Evolutionary conservation across 768 basidiomycete genomes (phyloP), one percentile per base, ranked within the genome.

Genomic region (Megacollybia marginata): DNA sequence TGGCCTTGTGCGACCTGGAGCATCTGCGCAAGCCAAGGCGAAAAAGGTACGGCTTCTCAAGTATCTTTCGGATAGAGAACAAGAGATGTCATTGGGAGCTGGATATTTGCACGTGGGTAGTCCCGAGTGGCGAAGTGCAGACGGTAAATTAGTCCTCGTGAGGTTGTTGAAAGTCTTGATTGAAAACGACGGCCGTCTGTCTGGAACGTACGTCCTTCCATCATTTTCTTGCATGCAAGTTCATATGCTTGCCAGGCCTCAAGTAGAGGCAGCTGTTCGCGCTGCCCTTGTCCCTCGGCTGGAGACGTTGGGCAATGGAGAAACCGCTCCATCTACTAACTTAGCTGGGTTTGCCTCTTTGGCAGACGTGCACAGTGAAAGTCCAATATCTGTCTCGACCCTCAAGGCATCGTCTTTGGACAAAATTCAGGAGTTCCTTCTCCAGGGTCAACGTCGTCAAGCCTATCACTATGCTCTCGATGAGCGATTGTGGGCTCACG

Each of bases 401-500:
- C 71, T 91, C 8, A 74, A 75, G 6, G 64, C 82, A 0, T 82
- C 84, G 0, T 67, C 85, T 13, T 67, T 96, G 23, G 81, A 89
- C 60, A 82, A 79, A 60, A 86, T 96, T 52, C 82, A 92, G 57
- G 78, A 79, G 28, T 78, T 89, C 46, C 76, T 99, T 13, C 65
- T 93, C 9, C 79, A 81, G 50, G 96, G 95, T 13, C 84, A 96
- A 57, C 85, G 91, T 33, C 80, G 80, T 18, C 81, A 85, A 54
- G 96, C 96, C 1, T 92, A 88, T 61, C 82, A 83, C 51, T 93
- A 82, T 62, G 95, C 96, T 2, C 72, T 91, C 40, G 88, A 94
- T 51, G 80, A 92, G 65, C 86, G 80, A 59, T 65, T 98, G 38
- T 99, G 95, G 94, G 83, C 91, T 1, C 96, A 99, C 65, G 95